Evolutionary conservation across 2,329 filamentous ascomycete species (phyloP).

Genomic region (Drechmeria coniospora): DNA sequence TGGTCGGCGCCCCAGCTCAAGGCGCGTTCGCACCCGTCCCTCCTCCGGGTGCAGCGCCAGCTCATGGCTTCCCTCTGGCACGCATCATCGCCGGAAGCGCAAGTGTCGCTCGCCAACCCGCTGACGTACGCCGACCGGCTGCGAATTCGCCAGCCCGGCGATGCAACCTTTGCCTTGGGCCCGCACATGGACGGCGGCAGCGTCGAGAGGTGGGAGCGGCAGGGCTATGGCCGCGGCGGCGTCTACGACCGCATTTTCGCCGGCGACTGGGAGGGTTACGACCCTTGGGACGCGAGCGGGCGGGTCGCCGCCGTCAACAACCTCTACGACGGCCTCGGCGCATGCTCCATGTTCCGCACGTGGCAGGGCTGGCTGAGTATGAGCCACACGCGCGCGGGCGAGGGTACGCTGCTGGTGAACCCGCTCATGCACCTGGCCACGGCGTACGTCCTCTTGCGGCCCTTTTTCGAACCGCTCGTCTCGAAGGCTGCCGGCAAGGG

Average conservation of each 20-base stretch:
- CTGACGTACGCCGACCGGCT: conserved; percentile 57
- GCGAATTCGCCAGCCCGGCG: conserved; percentile 56
- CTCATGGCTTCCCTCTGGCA: conserved; percentile 49
- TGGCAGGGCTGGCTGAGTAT: conserved; percentile 84
- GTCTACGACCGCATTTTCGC: conserved; percentile 62
- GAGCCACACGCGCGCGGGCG: conserved; percentile 52
- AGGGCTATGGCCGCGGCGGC: conserved; percentile 48
- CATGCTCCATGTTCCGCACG: conserved; percentile 73
- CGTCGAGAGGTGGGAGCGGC: conserved; percentile 58
- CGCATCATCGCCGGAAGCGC: conserved; percentile 28
- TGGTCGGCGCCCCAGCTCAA: conserved; percentile 55
- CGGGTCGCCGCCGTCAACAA: conserved; percentile 56
- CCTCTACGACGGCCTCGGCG: conserved; percentile 65
- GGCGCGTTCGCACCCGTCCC: conserved; percentile 49
- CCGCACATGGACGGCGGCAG: conserved; percentile 62
- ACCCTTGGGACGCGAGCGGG: conserved; percentile 64
- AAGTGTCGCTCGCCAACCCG: conserved; percentile 37
- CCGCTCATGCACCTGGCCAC: conserved; percentile 62
- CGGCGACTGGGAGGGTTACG: conserved; percentile 66
- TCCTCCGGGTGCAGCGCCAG: conserved; percentile 44
- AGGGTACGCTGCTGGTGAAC: conserved; percentile 73
- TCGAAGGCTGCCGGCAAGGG: conserved; percentile 11
- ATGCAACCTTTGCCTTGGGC: conserved; percentile 54
- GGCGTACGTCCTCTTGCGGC: conserved; percentile 66
- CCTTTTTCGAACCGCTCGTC: conserved; percentile 66